phyloP scores from a whole-genome alignment of 2,329 filamentous ascomycete species.

The Aspergillus melleus region DNA sequence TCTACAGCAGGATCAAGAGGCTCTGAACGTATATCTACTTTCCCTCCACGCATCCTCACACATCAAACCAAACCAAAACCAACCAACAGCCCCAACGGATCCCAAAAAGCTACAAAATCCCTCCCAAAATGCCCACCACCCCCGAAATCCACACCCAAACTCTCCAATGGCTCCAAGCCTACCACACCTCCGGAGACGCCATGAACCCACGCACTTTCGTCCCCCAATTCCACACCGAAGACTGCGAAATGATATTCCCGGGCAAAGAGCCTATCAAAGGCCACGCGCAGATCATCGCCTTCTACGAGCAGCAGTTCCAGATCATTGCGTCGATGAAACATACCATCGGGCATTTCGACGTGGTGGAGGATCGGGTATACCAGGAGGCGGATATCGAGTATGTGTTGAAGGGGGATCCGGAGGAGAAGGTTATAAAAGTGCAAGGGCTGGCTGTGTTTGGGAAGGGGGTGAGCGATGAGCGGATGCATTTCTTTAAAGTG shows the following conservation, averaged over 20 bases:
- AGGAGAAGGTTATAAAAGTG: not conserved
- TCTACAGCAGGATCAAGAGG: too few relatives aligned
- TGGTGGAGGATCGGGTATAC: not conserved
- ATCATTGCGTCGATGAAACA: not conserved
- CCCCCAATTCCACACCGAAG: not conserved
- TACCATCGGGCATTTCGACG: not conserved
- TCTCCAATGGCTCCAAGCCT: slow-evolving; percentile 17
- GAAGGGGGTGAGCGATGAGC: not conserved
- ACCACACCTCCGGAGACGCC: not conserved
- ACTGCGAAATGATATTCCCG: not conserved
- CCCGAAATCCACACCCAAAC: not conserved
- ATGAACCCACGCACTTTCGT: not conserved
- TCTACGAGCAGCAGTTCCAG: not conserved
- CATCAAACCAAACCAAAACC: not conserved
- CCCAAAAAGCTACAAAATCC: not conserved
- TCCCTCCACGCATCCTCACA: not conserved
- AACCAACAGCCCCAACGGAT: not conserved
- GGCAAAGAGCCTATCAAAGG: not conserved
- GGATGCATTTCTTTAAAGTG: not conserved
- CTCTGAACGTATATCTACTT: not conserved
- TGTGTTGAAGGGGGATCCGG: not conserved
- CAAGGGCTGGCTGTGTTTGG: not conserved
- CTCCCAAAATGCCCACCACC: not conserved
- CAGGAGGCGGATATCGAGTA: not conserved
- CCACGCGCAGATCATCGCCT: not conserved